Conservation (phyloP, 202 grass and related monocot genomes). For the Carex sylvatica region DNA sequence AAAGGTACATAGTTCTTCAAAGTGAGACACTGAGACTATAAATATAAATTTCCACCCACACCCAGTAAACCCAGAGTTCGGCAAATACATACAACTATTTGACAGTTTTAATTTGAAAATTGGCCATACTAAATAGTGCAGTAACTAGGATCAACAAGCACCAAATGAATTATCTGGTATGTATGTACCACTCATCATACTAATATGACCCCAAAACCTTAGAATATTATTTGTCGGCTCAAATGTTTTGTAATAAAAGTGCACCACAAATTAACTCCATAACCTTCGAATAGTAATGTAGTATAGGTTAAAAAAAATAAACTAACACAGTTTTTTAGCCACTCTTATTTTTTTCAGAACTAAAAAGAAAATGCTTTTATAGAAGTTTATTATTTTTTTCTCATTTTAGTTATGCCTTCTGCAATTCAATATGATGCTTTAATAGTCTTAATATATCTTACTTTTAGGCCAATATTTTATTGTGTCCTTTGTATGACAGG, state of each 20-base stretch:
- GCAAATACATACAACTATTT: neutral
- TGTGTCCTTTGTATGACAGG: too few species aligned
- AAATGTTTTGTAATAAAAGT: neutral
- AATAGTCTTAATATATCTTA: too few species aligned
- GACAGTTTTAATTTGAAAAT: neutral
- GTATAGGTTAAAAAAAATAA: too few species aligned
- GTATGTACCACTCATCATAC: neutral
- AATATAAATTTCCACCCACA: neutral
- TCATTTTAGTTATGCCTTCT: too few species aligned
- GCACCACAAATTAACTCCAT: neutral
- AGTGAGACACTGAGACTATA: neutral
- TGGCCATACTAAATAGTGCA: neutral
- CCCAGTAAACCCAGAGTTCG: neutral
- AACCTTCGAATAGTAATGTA: too few species aligned
- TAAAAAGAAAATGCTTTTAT: too few species aligned
- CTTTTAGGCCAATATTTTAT: too few species aligned
- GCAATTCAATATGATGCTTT: too few species aligned
- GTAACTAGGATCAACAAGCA: neutral
- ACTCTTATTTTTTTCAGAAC: too few species aligned
- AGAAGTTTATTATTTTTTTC: too few species aligned
- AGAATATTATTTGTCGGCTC: neutral
- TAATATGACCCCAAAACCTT: neutral
- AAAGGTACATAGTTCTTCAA: neutral
- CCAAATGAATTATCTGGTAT: neutral
- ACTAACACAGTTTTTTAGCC: too few species aligned